Evolutionary conservation across 441 rosid species (phyloP).

Genomic region (Adansonia rubrostipa): DNA sequence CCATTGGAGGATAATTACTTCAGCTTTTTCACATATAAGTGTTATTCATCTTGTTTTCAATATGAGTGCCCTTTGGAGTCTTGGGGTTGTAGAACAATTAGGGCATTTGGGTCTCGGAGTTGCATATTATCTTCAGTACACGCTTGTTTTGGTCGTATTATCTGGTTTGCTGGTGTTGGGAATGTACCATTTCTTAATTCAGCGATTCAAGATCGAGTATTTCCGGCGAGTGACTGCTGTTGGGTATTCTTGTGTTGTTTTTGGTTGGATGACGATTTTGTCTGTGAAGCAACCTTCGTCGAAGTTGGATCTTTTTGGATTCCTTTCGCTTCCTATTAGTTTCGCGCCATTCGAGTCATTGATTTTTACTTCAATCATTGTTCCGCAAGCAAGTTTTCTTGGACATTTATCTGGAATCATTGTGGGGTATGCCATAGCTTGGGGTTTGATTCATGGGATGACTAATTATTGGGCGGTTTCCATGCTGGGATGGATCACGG

Average conservation of each 20-base stretch:
- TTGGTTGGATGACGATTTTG: slow-evolving; percentile 98
- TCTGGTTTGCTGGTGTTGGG: slow-evolving; percentile 81
- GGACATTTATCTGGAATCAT: slow-evolving; percentile 93
- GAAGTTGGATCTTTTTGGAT: slow-evolving; percentile 85
- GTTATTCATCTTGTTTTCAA: slow-evolving; percentile 89
- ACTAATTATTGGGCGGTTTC: slow-evolving; percentile 92
- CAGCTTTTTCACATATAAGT: slow-evolving; percentile 91
- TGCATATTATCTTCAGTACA: slow-evolving; percentile 82
- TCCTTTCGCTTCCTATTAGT: slow-evolving; percentile 91
- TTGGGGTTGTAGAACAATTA: slow-evolving; percentile 83
- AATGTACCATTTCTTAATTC: slow-evolving; percentile 73
- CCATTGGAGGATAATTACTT: slow-evolving; percentile 89
- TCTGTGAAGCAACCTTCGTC: slow-evolving; percentile 94
- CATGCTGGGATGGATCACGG: slow-evolving; percentile 78
- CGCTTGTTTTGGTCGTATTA: slow-evolving; percentile 73
- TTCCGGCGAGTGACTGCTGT: slow-evolving; percentile 92
- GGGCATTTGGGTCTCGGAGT: slow-evolving; percentile 75
- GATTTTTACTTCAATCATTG: slow-evolving; percentile 91
- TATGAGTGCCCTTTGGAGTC: slow-evolving; percentile 98
- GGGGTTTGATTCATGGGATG: slow-evolving; percentile 96
- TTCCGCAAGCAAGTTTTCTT: slow-evolving; percentile 96
- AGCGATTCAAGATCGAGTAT: slow-evolving; percentile 75
- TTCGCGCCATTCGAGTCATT: slow-evolving; percentile 94
- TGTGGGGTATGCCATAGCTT: slow-evolving; percentile 90
- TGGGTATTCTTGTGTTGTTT: slow-evolving; percentile 96